phyloP scores from a whole-genome alignment of 129 eudicot species.

The Tagetes patula region DNA sequence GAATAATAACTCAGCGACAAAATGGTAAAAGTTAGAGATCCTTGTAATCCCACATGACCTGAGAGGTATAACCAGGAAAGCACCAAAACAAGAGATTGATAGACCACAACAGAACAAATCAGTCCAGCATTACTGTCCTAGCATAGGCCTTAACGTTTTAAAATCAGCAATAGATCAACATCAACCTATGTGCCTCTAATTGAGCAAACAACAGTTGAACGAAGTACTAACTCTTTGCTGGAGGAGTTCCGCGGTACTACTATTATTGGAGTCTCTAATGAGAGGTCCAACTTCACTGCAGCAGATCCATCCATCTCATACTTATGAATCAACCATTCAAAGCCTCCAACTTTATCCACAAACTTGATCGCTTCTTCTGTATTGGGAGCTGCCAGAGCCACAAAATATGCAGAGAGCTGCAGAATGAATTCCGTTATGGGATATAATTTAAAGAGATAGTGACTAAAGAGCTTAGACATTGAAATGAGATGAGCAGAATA shows the following conservation, averaged over 20 bases:
- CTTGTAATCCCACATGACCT: neutral
- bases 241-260: conserved; percentile 69
- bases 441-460: neutral
- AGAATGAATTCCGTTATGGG: conserved; percentile 23
- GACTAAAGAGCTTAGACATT: conserved; percentile 11
- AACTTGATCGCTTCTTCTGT: conserved; percentile 90
- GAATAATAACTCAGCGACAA: neutral
- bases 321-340: conserved; percentile 92
- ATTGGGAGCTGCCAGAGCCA: conserved; percentile 92
- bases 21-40: neutral
- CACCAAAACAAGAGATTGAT: neutral
- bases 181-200: conserved; percentile 18
- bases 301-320: conserved; percentile 95
- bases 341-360: conserved; percentile 95
- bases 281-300: conserved; percentile 84
- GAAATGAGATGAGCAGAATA: conserved; percentile 19
- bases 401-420: conserved; percentile 83
- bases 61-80: neutral
- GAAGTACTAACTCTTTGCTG: conserved; percentile 82
- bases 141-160: conserved; percentile 9
- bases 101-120: neutral
- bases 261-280: conserved; percentile 84
- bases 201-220: conserved; percentile 15
- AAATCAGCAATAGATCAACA: conserved; percentile 8
- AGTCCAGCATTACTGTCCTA: neutral